A percentile compares a stretch with the other conserved stretches of the same genome.
Evolutionary conservation across 2,329 filamentous ascomycete species (phyloP).

Genomic region (Fusarium brevicatenulatum): DNA sequence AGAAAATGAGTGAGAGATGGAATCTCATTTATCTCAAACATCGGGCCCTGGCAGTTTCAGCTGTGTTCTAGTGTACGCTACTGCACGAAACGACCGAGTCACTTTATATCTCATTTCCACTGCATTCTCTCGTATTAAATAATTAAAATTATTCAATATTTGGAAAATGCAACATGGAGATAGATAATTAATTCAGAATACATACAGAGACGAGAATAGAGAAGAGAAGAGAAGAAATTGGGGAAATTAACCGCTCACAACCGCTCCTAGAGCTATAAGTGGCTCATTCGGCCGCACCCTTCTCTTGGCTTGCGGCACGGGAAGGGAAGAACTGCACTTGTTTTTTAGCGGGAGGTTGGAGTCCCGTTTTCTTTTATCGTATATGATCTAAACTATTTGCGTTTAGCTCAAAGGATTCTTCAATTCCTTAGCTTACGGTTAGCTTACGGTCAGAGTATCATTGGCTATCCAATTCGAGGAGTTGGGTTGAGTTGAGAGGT

Average conservation of each 20-base stretch:
- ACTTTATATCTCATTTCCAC: conserved; percentile 33
- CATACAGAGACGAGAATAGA: neutral
- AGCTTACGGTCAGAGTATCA: conserved; percentile 8
- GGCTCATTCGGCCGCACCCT: conserved; percentile 24
- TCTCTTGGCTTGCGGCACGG: conserved; percentile 28
- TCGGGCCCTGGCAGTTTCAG: conserved; percentile 26
- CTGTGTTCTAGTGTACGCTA: conserved; percentile 19
- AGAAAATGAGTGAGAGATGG: neutral
- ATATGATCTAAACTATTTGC: neutral
- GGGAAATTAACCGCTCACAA: conserved; percentile 33
- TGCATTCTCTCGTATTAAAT: neutral
- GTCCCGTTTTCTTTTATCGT: neutral
- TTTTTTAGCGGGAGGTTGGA: neutral
- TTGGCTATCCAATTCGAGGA: conserved; percentile 3
- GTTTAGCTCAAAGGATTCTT: conserved; percentile 9
- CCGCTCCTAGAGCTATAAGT: conserved; percentile 20
- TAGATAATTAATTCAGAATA: neutral
- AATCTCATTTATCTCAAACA: conserved; percentile 23
- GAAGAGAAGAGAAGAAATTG: neutral
- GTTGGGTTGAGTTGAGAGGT: neutral
- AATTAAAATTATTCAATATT: neutral
- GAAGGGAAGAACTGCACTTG: neutral
- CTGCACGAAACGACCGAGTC: conserved; percentile 28
- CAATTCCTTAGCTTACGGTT: conserved; percentile 7
- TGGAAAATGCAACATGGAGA: neutral